A percentile compares a stretch with the other conserved stretches of the same genome.
Conservation (phyloP, 257 asterid genomes). For the Apocynum venetum region DNA sequence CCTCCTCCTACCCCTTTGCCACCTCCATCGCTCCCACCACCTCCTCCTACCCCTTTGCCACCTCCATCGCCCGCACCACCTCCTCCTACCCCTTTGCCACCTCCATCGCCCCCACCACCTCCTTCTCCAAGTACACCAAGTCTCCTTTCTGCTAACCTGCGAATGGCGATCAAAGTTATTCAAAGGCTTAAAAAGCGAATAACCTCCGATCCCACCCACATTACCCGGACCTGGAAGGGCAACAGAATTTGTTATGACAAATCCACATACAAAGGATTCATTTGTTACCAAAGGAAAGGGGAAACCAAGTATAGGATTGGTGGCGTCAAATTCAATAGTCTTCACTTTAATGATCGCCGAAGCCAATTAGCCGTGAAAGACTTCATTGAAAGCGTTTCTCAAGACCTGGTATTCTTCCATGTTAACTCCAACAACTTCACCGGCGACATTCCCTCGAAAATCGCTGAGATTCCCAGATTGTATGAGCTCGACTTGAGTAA, state of each 20-base stretch:
- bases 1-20: not conserved
- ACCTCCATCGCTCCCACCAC: not conserved
- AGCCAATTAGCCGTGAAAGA: not conserved
- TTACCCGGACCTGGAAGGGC: conserved; percentile 46
- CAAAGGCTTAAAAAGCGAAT: conserved; percentile 25
- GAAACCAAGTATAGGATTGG: conserved; percentile 33
- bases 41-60: not conserved
- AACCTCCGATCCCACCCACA: conserved; percentile 7
- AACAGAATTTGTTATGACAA: conserved; percentile 32
- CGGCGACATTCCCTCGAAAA: conserved; percentile 29
- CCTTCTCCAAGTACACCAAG: not conserved
- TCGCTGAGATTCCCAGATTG: conserved; percentile 22
- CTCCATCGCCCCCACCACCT: not conserved
- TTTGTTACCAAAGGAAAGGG: conserved; percentile 28
- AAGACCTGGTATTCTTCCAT: conserved; percentile 45
- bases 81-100: not conserved
- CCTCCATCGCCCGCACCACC: not conserved
- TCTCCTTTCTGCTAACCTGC: not conserved
- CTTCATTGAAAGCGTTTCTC: conserved; percentile 26
- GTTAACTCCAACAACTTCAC: conserved; percentile 49
- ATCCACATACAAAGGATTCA: conserved; percentile 44
- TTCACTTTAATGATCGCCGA: not conserved
- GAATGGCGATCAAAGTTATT: conserved; percentile 25
- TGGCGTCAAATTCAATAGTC: conserved; percentile 42
- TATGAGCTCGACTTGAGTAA: conserved; percentile 68